Conservation (phyloP, 805 yeast species). For the Cyberlindnera samutprakarnensis region DNA sequence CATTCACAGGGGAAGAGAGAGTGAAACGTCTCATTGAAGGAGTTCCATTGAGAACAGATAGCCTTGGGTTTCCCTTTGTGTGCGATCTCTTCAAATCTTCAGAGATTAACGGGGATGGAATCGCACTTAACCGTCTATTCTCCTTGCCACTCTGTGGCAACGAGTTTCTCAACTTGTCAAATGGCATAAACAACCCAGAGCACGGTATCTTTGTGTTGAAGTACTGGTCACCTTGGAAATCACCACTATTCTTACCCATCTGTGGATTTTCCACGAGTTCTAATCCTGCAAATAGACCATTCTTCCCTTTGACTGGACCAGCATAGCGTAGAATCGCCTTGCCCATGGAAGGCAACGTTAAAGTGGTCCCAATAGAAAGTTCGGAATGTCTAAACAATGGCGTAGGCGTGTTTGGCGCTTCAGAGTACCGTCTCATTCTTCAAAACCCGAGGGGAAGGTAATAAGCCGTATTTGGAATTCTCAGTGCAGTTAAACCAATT, state of each 20-base stretch:
- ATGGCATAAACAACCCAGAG: constrained; percentile 71
- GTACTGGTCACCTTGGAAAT: constrained; percentile 61
- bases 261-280: constrained; percentile 58
- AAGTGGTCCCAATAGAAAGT: constrained; percentile 13
- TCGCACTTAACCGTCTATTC: constrained; percentile 3
- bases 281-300: constrained; percentile 79
- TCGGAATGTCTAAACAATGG: constrained; percentile 11
- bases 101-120: constrained; percentile 5
- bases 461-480: too few relatives aligned
- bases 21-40: too few relatives aligned
- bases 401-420: constrained; percentile 20
- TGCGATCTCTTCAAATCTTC: too few relatives aligned
- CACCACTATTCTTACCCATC: constrained; percentile 84
- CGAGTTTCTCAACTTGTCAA: constrained; percentile 28
- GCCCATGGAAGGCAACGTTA: constrained; percentile 59
- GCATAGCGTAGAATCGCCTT: constrained; percentile 60
- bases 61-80: not conserved
- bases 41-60: constrained; percentile 1
- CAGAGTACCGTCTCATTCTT: constrained; percentile 20
- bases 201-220: constrained; percentile 57
- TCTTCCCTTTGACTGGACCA: constrained; percentile 67
- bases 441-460: too few relatives aligned
- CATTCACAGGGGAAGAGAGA: constrained; percentile 2
- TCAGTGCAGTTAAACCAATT: too few relatives aligned
- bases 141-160: not conserved